Evolutionary conservation across 2,329 filamentous ascomycete genomes (phyloP).

Genomic region (Dothistroma pini): DNA sequence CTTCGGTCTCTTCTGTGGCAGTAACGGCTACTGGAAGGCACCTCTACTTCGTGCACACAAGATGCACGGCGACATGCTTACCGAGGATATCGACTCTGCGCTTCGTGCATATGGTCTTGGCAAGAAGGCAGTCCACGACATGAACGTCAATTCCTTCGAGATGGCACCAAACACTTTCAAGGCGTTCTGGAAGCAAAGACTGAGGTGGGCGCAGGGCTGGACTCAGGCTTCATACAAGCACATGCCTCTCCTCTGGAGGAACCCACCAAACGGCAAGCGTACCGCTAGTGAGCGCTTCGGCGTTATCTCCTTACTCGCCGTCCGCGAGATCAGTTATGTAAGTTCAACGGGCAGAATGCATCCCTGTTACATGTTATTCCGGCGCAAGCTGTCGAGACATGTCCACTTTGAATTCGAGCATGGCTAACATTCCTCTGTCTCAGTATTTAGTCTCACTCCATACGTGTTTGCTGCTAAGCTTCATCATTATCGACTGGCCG

Average conservation of each 20-base stretch:
- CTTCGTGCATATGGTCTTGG: constrained; percentile 45
- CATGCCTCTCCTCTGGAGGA: constrained; percentile 42
- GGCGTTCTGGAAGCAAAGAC: constrained; percentile 49
- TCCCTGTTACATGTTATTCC: too few relatives aligned
- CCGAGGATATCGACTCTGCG: constrained; percentile 51
- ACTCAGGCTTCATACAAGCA: constrained; percentile 47
- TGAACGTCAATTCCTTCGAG: constrained; percentile 49
- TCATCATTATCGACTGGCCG: constrained; percentile 46
- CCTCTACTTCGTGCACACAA: constrained; percentile 44
- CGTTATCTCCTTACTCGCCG: constrained; percentile 44
- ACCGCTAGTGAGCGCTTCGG: constrained; percentile 42
- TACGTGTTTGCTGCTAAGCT: constrained; percentile 45
- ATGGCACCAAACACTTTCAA: constrained; percentile 45
- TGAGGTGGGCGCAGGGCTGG: constrained; percentile 52
- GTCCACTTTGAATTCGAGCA: too few relatives aligned
- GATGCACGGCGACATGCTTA: constrained; percentile 51
- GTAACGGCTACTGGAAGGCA: constrained; percentile 49
- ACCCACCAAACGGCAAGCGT: constrained; percentile 38
- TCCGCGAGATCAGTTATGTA: constrained; percentile 45
- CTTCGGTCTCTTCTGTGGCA: constrained; percentile 50
- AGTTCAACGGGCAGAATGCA: too few relatives aligned
- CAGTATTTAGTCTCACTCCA: constrained; percentile 48
- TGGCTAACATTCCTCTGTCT: too few relatives aligned
- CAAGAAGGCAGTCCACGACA: constrained; percentile 45
- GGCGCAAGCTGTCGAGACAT: too few relatives aligned